Percentiles rank a stretch among this genome's conserved stretches.
Conservation (phyloP, 176 grass and related monocot genomes). For the Canna indica region DNA sequence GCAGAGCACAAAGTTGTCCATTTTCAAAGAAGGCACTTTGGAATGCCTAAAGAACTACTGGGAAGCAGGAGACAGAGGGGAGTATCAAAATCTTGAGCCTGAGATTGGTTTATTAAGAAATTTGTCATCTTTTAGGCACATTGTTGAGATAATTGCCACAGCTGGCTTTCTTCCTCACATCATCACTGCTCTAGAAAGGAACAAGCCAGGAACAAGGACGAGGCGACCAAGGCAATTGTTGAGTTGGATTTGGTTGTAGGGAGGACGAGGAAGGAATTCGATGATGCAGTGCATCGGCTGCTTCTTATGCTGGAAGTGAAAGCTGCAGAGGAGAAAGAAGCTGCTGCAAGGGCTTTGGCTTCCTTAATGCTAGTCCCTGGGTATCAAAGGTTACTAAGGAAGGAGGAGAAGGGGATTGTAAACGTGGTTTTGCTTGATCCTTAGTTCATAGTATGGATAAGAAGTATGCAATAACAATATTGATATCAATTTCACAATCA, state of each 20-base stretch:
- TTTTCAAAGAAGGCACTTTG: too few species aligned
- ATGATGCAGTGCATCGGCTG: constrained; percentile 32
- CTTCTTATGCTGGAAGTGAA: constrained; percentile 69
- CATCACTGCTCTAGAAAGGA: constrained; percentile 40
- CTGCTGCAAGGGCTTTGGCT: constrained; percentile 45
- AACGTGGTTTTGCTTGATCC: constrained; percentile 67
- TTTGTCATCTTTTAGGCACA: constrained; percentile 57
- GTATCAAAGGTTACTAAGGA: constrained; percentile 47
- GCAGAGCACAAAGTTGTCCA: too few species aligned
- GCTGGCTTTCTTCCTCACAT: constrained; percentile 33
- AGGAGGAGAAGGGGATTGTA: constrained; percentile 57
- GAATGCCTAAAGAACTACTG: too few species aligned
- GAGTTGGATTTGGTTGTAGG: constrained; percentile 30
- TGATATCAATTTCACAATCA: constrained; percentile 43
- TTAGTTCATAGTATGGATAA: too few species aligned
- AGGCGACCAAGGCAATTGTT: constrained; percentile 47
- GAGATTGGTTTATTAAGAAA: constrained; percentile 61
- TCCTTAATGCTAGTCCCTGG: constrained; percentile 25
- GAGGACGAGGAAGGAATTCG: constrained; percentile 32
- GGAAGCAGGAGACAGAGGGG: too few species aligned
- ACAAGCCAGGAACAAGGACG: constrained; percentile 27
- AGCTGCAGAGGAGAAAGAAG: constrained; percentile 29
- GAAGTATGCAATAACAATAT: too few species aligned
- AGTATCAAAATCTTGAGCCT: constrained; percentile 41
- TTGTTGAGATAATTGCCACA: constrained; percentile 50